Conservation (phyloP, 2,329 filamentous ascomycete species). For the Acephala macrosclerotiorum region DNA sequence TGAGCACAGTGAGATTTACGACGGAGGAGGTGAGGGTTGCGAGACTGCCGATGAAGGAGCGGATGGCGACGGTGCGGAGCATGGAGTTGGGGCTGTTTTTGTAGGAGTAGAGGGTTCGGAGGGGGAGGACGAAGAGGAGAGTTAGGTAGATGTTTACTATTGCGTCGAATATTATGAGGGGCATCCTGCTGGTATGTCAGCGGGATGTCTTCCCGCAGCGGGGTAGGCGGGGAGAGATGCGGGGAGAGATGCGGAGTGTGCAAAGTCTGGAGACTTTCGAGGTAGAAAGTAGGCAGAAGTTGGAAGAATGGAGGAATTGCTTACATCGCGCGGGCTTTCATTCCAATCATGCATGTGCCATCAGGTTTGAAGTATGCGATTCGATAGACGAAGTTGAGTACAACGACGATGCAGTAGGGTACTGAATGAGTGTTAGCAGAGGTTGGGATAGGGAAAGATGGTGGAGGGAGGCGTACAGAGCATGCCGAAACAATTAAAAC, state of each 20-base stretch:
- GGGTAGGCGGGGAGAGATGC: too few species aligned
- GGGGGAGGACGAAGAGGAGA: constrained; percentile 34
- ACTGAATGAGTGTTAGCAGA: constrained; percentile 21
- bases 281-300: too few species aligned
- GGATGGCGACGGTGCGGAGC: constrained; percentile 59
- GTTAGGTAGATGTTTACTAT: constrained; percentile 55
- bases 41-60: constrained; percentile 56
- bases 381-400: constrained; percentile 54
- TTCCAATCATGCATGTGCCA: constrained; percentile 67
- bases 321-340: constrained; percentile 60
- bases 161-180: constrained; percentile 66
- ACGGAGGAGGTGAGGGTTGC: constrained; percentile 29
- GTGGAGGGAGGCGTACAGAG: constrained; percentile 45
- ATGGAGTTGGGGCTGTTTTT: constrained; percentile 52
- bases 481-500: constrained; percentile 68
- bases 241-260: too few species aligned
- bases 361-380: constrained; percentile 50
- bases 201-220: too few species aligned
- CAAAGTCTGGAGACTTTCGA: too few species aligned
- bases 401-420: constrained; percentile 32
- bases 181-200: constrained; percentile 46
- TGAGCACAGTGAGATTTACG: constrained; percentile 65
- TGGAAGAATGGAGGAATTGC: too few species aligned
- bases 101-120: constrained; percentile 56
- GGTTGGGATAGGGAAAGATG: neutral